phyloP scores from a whole-genome alignment of 805 yeast genomes.

The Tetrapisispora phaffii region DNA sequence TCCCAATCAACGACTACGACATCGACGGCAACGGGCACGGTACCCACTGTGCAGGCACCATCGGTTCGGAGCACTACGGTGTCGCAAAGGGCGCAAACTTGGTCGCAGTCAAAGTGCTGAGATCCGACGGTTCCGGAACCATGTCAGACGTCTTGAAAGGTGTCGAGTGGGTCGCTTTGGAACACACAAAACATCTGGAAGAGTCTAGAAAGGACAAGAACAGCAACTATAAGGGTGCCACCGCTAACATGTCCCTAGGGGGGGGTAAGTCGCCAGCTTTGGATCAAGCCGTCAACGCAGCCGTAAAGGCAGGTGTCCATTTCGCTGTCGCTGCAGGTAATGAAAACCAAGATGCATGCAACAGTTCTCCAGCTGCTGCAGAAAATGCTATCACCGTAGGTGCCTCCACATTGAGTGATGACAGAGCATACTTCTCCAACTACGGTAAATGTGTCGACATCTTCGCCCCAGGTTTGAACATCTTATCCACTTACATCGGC shows the following conservation, averaged over 20 bases:
- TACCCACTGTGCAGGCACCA: slow-evolving; percentile 95
- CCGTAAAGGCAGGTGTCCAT: slow-evolving; percentile 77
- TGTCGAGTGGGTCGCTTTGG: slow-evolving; percentile 66
- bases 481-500: slow-evolving; percentile 76
- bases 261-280: slow-evolving; percentile 86
- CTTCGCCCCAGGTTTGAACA: slow-evolving; percentile 91
- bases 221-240: slow-evolving; percentile 61
- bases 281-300: slow-evolving; percentile 83
- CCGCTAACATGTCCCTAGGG: slow-evolving; percentile 90
- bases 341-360: slow-evolving; percentile 87
- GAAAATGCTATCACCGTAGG: slow-evolving; percentile 85
- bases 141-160: slow-evolving; percentile 81
- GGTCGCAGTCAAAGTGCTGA: slow-evolving; percentile 76
- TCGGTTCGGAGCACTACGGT: slow-evolving; percentile 71
- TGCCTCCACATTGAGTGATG: slow-evolving; percentile 80
- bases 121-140: slow-evolving; percentile 73
- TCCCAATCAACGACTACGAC: slow-evolving; percentile 62
- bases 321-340: slow-evolving; percentile 97
- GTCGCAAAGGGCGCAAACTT: slow-evolving; percentile 72
- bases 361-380: slow-evolving; percentile 84
- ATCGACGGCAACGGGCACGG: slow-evolving; percentile 90
- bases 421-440: slow-evolving; percentile 92
- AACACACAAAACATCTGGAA: not conserved
- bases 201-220: not conserved
- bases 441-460: slow-evolving; percentile 93